These are phyloP conservation scores for Lichtheimia corymbifera DNA, from an alignment of 371 early-diverging fungal species.

Conservation along the genomic window DNA sequence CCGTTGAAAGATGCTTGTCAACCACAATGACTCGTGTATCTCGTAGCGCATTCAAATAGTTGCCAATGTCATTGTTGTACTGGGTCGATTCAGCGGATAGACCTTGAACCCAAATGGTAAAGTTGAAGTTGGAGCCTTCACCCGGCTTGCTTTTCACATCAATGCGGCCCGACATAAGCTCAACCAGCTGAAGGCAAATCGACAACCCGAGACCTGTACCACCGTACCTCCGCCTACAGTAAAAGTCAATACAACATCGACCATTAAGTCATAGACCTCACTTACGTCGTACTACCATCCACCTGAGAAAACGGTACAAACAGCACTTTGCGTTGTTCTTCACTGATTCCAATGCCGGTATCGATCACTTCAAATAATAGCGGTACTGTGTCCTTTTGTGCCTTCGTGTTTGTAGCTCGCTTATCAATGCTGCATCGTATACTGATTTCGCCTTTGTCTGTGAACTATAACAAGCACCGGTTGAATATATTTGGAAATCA, in stretches of 20 bases:
- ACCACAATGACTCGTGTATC: slow-evolving; percentile 37
- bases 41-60: slow-evolving; percentile 19
- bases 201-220: slow-evolving; percentile 66
- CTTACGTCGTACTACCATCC: slow-evolving; percentile 57
- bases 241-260: not conserved
- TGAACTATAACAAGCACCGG: too few species aligned
- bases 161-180: slow-evolving; percentile 59
- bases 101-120: slow-evolving; percentile 40
- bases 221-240: slow-evolving; percentile 54
- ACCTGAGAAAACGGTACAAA: slow-evolving; percentile 64
- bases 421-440: slow-evolving; percentile 37
- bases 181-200: slow-evolving; percentile 56
- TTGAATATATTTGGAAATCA: too few species aligned
- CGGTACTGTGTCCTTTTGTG: not conserved
- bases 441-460: slow-evolving; percentile 27
- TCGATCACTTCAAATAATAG: slow-evolving; percentile 48
- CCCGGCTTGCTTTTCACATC: slow-evolving; percentile 54
- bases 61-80: slow-evolving; percentile 12
- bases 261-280: not conserved
- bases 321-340: slow-evolving; percentile 55
- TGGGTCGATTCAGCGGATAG: slow-evolving; percentile 28
- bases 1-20: slow-evolving; percentile 28
- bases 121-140: slow-evolving; percentile 60
- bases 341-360: slow-evolving; percentile 60
- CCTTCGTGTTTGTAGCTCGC: not conserved